These are phyloP conservation scores for Aspergillus sp. DNA, from an alignment of 2,329 filamentous ascomycete genomes.

Conservation along the genomic window DNA sequence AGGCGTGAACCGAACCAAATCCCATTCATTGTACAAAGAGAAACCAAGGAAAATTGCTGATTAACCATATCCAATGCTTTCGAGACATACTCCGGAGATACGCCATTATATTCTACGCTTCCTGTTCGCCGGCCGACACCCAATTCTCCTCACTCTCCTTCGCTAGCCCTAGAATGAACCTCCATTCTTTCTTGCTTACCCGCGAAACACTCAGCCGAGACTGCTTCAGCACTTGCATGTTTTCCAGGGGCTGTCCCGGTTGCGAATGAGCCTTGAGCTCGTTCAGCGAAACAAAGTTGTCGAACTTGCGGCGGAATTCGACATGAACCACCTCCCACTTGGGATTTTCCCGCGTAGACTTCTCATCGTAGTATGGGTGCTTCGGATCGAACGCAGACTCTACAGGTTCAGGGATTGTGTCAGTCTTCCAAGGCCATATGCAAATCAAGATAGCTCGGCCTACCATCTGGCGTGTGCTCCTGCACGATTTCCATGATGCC, in stretches of 20 bases:
- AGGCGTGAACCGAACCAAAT: not conserved
- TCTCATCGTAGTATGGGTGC: slow-evolving; percentile 79
- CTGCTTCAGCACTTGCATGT: slow-evolving; percentile 81
- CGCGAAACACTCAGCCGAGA: slow-evolving; percentile 72
- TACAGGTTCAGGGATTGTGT: slow-evolving; percentile 24
- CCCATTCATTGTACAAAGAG: slow-evolving; percentile 17
- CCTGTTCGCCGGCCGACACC: not conserved
- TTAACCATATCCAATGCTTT: not conserved
- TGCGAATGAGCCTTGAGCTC: slow-evolving; percentile 66
- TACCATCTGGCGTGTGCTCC: slow-evolving; percentile 77
- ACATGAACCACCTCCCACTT: slow-evolving; percentile 92
- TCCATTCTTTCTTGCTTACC: slow-evolving; percentile 48
- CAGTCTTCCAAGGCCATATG: slow-evolving; percentile 5
- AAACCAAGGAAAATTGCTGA: slow-evolving; percentile 6
- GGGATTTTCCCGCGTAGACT: slow-evolving; percentile 65
- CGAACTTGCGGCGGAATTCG: slow-evolving; percentile 79
- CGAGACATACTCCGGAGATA: no score
- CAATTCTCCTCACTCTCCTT: slow-evolving; percentile 25
- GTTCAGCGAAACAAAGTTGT: slow-evolving; percentile 64
- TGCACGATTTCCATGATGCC: slow-evolving; percentile 86
- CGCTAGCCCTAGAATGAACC: slow-evolving; percentile 45
- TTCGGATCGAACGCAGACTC: slow-evolving; percentile 68
- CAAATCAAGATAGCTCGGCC: slow-evolving; percentile 31
- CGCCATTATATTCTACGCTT: not conserved
- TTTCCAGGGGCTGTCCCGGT: slow-evolving; percentile 57